Percentiles rank a stretch among this genome's conserved stretches.
These are phyloP conservation scores for Vachellia collinsii DNA, from an alignment of 306 rosid genomes.

Conservation along the genomic window DNA sequence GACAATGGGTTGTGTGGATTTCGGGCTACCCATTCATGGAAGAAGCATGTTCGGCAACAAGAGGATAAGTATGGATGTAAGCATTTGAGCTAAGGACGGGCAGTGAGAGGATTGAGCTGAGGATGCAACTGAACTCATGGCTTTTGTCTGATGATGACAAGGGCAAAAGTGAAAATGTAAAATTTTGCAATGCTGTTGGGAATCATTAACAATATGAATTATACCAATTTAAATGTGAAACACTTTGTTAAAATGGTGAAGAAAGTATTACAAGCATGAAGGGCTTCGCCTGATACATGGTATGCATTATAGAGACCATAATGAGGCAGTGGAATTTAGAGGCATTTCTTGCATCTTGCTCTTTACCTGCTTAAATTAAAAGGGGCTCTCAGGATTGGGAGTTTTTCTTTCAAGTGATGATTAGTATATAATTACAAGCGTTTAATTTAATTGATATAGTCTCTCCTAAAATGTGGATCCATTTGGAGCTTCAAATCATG, in stretches of 20 bases:
- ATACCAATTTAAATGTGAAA: not conserved
- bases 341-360: not conserved
- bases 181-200: not conserved
- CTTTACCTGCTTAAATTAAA: not conserved
- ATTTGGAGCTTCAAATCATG: not conserved
- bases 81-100: too few species aligned
- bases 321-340: constrained; percentile 4
- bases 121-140: too few species aligned
- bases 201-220: not conserved
- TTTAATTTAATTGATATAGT: not conserved
- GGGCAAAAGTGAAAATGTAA: not conserved
- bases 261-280: not conserved
- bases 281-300: not conserved
- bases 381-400: not conserved
- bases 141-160: too few species aligned
- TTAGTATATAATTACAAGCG: not conserved
- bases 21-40: too few species aligned
- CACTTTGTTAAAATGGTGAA: not conserved
- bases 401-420: too few species aligned
- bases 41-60: too few species aligned
- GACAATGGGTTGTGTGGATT: too few species aligned
- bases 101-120: too few species aligned
- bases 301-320: not conserved
- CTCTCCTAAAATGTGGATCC: not conserved
- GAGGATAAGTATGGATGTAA: too few species aligned